A percentile compares a stretch with the other conserved stretches of the same genome.
These are phyloP conservation scores for Isoetes taiwanensis DNA, from an alignment of 75 land plant genomes.

Conservation along the genomic window DNA sequence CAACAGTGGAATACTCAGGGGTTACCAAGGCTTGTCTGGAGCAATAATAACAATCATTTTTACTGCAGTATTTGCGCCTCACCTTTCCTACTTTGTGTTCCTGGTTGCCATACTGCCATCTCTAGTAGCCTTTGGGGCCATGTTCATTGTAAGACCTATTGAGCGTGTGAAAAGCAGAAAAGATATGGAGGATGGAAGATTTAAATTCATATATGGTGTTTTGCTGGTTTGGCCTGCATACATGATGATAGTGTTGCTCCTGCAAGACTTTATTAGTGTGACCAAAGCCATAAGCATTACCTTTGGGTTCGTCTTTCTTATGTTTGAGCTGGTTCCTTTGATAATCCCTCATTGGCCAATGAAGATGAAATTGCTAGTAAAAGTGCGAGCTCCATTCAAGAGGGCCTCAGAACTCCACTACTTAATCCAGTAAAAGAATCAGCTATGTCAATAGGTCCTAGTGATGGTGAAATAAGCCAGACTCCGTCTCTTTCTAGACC, in stretches of 20 bases:
- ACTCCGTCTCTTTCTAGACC: too few relatives aligned
- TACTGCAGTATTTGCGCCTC: conserved; percentile 53
- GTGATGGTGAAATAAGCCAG: too few relatives aligned
- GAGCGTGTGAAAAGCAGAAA: too few relatives aligned
- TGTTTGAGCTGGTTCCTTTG: too few relatives aligned
- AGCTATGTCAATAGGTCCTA: too few relatives aligned
- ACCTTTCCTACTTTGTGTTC: conserved; percentile 65
- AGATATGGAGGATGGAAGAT: too few relatives aligned
- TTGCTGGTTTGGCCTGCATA: conserved; percentile 31
- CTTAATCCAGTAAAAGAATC: too few relatives aligned
- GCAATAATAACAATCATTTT: conserved; percentile 77
- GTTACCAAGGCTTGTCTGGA: conserved; percentile 81
- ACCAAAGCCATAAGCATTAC: conserved; percentile 1
- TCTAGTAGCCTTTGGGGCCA: conserved; percentile 51
- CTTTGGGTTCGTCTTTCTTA: conserved; percentile 20
- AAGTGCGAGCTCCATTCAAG: too few relatives aligned
- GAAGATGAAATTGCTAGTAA: too few relatives aligned
- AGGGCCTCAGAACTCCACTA: too few relatives aligned
- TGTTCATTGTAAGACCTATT: conserved; percentile 82
- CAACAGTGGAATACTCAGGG: conserved; percentile 82
- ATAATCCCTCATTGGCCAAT: too few relatives aligned
- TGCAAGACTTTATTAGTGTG: conserved; percentile 20
- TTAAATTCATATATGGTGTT: conserved; percentile 29
- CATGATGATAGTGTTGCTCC: conserved; percentile 23
- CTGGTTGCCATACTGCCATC: conserved; percentile 87